Conservation (phyloP, 2,329 filamentous ascomycete genomes). For the Ophiocordyceps polyrhachis-furcata region DNA sequence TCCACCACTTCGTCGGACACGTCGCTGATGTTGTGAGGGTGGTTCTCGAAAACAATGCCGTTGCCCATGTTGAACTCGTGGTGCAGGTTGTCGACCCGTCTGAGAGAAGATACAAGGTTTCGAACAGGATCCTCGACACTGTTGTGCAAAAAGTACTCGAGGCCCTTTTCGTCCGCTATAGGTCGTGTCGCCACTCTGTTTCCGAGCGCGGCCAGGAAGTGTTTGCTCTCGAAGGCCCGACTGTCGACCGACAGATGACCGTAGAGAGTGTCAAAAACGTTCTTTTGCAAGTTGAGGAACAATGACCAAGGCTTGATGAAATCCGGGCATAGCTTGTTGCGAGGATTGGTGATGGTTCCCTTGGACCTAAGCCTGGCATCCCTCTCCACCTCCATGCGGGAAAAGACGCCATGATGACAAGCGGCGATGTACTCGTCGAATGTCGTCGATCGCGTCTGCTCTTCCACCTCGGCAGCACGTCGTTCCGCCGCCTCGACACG, state of each 20-base stretch:
- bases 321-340: slow-evolving; percentile 11
- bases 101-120: slow-evolving; percentile 12
- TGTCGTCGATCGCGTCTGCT: slow-evolving; percentile 6
- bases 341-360: slow-evolving; percentile 11
- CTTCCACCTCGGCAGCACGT: background rate
- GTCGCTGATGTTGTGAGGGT: slow-evolving; percentile 10
- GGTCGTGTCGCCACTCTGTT: slow-evolving; percentile 4
- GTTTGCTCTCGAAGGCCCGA: slow-evolving; percentile 10
- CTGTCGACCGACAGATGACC: slow-evolving; percentile 5
- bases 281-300: slow-evolving; percentile 10
- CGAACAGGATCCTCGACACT: slow-evolving; percentile 13
- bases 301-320: slow-evolving; percentile 11
- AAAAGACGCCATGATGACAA: slow-evolving; percentile 10
- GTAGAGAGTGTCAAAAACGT: slow-evolving; percentile 8
- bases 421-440: slow-evolving; percentile 13
- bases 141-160: slow-evolving; percentile 12
- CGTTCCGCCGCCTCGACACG: background rate
- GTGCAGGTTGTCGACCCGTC: slow-evolving; percentile 5
- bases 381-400: slow-evolving; percentile 9
- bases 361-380: slow-evolving; percentile 9
- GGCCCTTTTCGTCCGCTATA: slow-evolving; percentile 10
- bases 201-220: slow-evolving; percentile 8
- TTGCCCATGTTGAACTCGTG: slow-evolving; percentile 9
- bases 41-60: slow-evolving; percentile 15
- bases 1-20: slow-evolving; percentile 1